These are phyloP conservation scores for Diaporthe aspalathi DNA, from an alignment of 2,329 filamentous ascomycete genomes.

Conservation along the genomic window DNA sequence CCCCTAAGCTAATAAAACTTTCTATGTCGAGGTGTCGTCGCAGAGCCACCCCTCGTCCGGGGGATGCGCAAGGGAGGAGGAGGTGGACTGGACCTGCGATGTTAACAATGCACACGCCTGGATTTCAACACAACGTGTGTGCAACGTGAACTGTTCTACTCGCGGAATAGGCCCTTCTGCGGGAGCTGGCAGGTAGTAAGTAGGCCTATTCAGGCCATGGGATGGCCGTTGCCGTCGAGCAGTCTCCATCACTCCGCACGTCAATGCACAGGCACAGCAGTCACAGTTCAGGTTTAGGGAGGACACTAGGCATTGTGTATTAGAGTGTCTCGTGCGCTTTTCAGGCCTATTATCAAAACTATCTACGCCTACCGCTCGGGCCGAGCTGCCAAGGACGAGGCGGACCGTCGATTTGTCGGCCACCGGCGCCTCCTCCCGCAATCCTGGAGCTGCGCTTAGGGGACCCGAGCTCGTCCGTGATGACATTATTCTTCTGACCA, in stretches of 20 bases:
- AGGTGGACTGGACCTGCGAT: too few relatives aligned
- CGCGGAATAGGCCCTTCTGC: neutral
- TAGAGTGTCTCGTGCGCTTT: slow-evolving; percentile 19
- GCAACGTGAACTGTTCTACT: neutral
- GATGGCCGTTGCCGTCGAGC: neutral
- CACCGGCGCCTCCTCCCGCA: neutral
- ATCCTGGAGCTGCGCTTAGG: neutral
- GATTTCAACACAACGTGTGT: neutral
- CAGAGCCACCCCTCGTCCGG: neutral
- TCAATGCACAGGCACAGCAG: neutral
- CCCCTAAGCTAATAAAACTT: too few relatives aligned
- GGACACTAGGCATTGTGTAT: neutral
- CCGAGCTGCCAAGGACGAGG: neutral
- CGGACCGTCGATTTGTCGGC: neutral
- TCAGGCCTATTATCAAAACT: slow-evolving; percentile 4
- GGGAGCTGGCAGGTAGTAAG: neutral
- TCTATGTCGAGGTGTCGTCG: neutral
- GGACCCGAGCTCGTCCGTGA: slow-evolving; percentile 8
- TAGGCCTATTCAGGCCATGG: neutral
- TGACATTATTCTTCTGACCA: slow-evolving; percentile 24
- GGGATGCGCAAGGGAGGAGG: too few relatives aligned
- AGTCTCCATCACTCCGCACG: neutral
- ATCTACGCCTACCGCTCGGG: neutral
- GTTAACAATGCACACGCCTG: neutral
- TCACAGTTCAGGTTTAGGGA: neutral